Conservation (phyloP, 1,284 basidiomycete genomes). For the Apiotrichum mycotoxinovorans region DNA sequence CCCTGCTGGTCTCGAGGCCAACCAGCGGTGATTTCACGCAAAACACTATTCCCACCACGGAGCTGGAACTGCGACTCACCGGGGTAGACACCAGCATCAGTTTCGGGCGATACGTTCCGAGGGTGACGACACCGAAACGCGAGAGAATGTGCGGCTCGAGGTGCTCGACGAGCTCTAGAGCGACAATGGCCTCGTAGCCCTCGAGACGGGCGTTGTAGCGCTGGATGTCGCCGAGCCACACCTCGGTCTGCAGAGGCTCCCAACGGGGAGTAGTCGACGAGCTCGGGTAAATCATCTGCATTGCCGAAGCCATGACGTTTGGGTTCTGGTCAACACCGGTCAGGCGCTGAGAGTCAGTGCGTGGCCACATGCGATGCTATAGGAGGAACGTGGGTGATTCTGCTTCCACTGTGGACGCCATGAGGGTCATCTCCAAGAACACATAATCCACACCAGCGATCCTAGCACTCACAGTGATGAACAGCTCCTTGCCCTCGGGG, state of each 20-base stretch:
- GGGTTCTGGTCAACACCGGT: conserved; percentile 46
- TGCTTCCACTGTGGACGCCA: too few relatives aligned
- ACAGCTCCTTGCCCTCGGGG: conserved; percentile 30
- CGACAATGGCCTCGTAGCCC: conserved; percentile 75
- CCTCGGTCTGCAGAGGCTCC: conserved; percentile 65
- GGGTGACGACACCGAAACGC: conserved; percentile 71
- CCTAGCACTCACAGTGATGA: conserved; percentile 44
- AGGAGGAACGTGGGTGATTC: too few relatives aligned
- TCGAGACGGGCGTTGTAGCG: conserved; percentile 68
- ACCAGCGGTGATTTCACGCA: too few relatives aligned
- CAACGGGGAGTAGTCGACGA: conserved; percentile 55
- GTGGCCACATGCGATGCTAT: background rate
- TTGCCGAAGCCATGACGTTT: conserved; percentile 39
- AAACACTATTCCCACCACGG: too few relatives aligned
- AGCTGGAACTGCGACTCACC: conserved; percentile 27
- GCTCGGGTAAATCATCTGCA: conserved; percentile 30
- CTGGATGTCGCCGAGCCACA: conserved; percentile 81
- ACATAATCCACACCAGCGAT: background rate
- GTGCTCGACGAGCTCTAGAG: conserved; percentile 92
- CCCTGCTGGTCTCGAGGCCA: too few relatives aligned
- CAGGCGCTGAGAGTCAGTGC: conserved; percentile 32
- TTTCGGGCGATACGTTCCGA: conserved; percentile 78
- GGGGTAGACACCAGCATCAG: conserved; percentile 83
- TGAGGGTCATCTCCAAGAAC: background rate
- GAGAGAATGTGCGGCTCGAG: conserved; percentile 66